Conservation (phyloP, 495 filamentous ascomycete species). For the Penicillium robsamsonii region DNA sequence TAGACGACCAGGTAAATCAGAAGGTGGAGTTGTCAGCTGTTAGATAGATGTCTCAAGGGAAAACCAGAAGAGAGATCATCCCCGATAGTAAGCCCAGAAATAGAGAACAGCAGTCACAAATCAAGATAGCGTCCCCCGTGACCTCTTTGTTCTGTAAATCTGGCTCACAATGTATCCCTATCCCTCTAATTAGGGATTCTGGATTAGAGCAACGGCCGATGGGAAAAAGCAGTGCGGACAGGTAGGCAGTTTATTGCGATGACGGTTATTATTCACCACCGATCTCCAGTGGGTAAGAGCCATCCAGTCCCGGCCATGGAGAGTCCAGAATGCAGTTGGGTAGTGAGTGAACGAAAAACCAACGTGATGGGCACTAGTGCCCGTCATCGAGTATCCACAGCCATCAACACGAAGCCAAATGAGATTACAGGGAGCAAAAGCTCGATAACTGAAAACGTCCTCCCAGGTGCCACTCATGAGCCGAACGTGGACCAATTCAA, state of each 20-base stretch:
- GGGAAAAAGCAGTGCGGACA: background rate
- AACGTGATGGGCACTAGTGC: background rate
- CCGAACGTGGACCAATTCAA: background rate
- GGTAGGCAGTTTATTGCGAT: background rate
- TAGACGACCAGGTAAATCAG: background rate
- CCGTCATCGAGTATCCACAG: background rate
- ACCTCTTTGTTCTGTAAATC: background rate
- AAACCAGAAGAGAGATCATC: background rate
- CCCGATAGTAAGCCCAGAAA: background rate
- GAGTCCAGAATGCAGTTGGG: background rate
- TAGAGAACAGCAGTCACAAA: background rate
- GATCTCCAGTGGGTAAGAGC: background rate
- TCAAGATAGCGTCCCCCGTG: background rate
- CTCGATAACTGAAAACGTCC: background rate
- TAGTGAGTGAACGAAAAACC: background rate
- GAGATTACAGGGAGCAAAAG: background rate
- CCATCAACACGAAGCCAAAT: background rate
- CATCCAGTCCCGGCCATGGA: background rate
- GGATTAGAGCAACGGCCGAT: background rate
- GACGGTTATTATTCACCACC: background rate
- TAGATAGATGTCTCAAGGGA: background rate
- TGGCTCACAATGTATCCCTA: background rate
- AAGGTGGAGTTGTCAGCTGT: background rate
- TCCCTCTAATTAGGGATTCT: background rate
- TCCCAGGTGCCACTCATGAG: background rate